Conservation (phyloP, 1,284 basidiomycete species). For the Rhodotorula sp. region DNA sequence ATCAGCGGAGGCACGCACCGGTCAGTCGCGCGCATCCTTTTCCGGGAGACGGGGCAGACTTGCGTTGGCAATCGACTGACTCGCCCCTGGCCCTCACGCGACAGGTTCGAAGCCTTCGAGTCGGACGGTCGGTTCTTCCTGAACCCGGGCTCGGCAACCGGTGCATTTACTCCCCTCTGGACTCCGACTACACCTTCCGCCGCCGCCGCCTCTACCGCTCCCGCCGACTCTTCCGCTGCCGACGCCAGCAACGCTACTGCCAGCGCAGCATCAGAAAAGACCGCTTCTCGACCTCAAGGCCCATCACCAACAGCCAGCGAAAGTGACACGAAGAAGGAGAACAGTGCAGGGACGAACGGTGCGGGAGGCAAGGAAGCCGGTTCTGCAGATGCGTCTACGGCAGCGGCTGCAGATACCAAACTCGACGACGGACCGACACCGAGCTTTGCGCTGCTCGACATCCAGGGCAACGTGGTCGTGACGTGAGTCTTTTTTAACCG, state of each 20-base stretch:
- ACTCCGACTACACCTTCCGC: slow-evolving; percentile 7
- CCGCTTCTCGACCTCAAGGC: background rate
- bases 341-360: background rate
- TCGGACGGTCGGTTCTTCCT: slow-evolving; percentile 90
- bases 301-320: background rate
- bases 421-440: slow-evolving; percentile 57
- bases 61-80: no score
- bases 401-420: background rate
- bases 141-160: slow-evolving; percentile 93
- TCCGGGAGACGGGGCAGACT: no score
- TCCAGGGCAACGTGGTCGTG: slow-evolving; percentile 89
- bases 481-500: slow-evolving; percentile 52
- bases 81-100: no score
- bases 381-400: background rate
- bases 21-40: slow-evolving; percentile 53
- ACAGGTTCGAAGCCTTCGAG: slow-evolving; percentile 77
- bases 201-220: background rate
- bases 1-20: slow-evolving; percentile 91
- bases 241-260: background rate
- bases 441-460: slow-evolving; percentile 90
- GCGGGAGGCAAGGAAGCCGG: background rate
- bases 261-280: no score
- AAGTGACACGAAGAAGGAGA: background rate
- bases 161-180: slow-evolving; percentile 60
- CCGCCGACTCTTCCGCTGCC: slow-evolving; percentile 3